Conservation (phyloP, 768 basidiomycete genomes). For the Kwoniella europaea region DNA sequence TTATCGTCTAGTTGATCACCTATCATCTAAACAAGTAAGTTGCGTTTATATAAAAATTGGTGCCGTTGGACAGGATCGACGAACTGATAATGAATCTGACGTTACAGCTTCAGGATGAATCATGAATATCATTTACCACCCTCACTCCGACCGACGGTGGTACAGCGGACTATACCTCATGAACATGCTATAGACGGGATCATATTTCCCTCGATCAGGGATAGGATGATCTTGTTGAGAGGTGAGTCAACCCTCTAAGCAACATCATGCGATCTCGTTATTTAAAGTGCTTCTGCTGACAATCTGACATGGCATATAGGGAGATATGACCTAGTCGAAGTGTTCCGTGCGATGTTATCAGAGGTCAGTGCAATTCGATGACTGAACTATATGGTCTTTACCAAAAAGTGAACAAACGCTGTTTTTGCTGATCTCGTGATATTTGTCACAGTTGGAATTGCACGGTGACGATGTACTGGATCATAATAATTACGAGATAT, state of each 20-base stretch:
- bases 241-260: conserved; percentile 61
- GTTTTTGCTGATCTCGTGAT: not conserved
- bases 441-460: conserved; percentile 59
- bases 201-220: conserved; percentile 84
- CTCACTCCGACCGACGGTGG: conserved; percentile 82
- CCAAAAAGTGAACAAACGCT: not conserved
- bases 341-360: conserved; percentile 72
- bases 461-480: conserved; percentile 92
- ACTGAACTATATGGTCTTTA: not conserved
- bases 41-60: not conserved
- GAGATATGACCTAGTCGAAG: conserved; percentile 67
- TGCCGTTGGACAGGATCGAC: not conserved
- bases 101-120: conserved; percentile 61
- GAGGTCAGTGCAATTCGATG: conserved; percentile 61
- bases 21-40: conserved; percentile 82
- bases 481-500: conserved; percentile 87
- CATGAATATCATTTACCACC: conserved; percentile 84
- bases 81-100: conserved; percentile 41
- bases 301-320: conserved; percentile 19
- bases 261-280: not conserved
- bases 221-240: conserved; percentile 85
- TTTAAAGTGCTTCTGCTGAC: conserved; percentile 2
- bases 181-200: conserved; percentile 91
- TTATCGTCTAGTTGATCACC: conserved; percentile 61
- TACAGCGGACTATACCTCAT: conserved; percentile 85